Evolutionary conservation across 352 stramenopile species (phyloP), one percentile per base, ranked within the genome.

Genomic region (Pythium coloratum): DNA sequence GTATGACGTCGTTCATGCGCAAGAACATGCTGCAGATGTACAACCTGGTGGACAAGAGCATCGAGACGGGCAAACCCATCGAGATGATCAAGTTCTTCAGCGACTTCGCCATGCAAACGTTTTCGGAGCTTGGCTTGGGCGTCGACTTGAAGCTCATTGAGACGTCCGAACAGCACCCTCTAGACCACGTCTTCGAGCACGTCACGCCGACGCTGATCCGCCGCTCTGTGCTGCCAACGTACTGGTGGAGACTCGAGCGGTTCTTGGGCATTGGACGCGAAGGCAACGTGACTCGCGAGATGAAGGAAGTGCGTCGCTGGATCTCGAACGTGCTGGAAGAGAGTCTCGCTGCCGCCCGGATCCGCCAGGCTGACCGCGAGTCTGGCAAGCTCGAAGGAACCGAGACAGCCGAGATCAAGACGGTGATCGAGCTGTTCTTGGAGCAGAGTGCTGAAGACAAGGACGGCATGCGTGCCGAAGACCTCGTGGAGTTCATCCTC

Each of bases 401-500:
- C 9, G 49, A 58, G 54, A 63, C 44, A 7, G 53, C 67, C 34
- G 56, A 50, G 68, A 32, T 20, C 28, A 64, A 64, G 46, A 64
- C 42, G 16, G 58, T 64, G 2, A 36, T 64, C 6, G 58, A 64
- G 58, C n/a, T 64, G 30, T 64, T 56, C 44, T 7, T 66, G 34
- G 49, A 66, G 36, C 30, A 59, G 10, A 59, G 60, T 44, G 47
- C 14, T 0, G 55, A 73, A 34, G 68, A 55, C 18, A 20, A 36
- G 8, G 64, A 40, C 9, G 70, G 67, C 2, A 34, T 83, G 42
- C 70, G 81, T 24, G 67, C 75, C 9, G 82, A 78, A 50, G 84
- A 81, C 56, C 70, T 95, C 28, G 59, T 82, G 9, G 83, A 95
- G 38, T 69, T 95, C 20, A 76, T 84, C 6, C 73, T 94, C 9